Conservation (phyloP, 129 eudicot genomes). For the Artemisia tridentata region DNA sequence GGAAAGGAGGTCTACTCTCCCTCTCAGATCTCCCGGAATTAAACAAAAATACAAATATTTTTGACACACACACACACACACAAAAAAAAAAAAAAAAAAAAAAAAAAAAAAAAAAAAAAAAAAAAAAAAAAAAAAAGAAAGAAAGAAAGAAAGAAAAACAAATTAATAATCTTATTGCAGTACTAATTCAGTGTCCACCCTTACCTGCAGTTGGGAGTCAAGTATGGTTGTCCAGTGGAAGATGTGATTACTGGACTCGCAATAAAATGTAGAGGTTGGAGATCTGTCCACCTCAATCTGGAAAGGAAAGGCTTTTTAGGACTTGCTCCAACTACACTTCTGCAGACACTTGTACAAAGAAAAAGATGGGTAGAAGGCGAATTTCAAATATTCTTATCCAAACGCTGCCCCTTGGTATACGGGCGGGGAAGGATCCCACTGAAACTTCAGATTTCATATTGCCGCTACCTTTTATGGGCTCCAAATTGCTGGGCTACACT, state of each 20-base stretch:
- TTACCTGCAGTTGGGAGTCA: conserved; percentile 40
- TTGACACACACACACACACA: too few species aligned
- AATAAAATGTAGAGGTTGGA: conserved; percentile 46
- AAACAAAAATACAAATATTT: neutral
- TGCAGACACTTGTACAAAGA: conserved; percentile 32
- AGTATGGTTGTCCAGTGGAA: conserved; percentile 45
- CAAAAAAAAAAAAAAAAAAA: too few species aligned
- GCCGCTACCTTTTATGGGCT: conserved; percentile 38
- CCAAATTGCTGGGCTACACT: conserved; percentile 35
- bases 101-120: too few species aligned
- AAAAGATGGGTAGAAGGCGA: conserved; percentile 54
- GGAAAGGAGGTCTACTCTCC: conserved; percentile 42
- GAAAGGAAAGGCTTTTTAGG: conserved; percentile 41
- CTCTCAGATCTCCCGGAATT: neutral
- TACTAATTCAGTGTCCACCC: neutral
- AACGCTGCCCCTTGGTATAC: conserved; percentile 25
- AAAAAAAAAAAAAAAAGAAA: too few species aligned
- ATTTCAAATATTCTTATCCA: conserved; percentile 33
- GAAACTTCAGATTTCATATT: conserved; percentile 36
- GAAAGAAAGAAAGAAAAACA: too few species aligned
- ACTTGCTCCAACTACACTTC: conserved; percentile 38
- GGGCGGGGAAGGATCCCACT: conserved; percentile 34
- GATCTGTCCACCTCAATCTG: conserved; percentile 36
- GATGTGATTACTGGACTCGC: conserved; percentile 43
- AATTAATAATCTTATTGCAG: neutral